Evolutionary conservation across 768 basidiomycete species (phyloP), one percentile per base, ranked within the genome.

Genomic region (Boletus speciosus): DNA sequence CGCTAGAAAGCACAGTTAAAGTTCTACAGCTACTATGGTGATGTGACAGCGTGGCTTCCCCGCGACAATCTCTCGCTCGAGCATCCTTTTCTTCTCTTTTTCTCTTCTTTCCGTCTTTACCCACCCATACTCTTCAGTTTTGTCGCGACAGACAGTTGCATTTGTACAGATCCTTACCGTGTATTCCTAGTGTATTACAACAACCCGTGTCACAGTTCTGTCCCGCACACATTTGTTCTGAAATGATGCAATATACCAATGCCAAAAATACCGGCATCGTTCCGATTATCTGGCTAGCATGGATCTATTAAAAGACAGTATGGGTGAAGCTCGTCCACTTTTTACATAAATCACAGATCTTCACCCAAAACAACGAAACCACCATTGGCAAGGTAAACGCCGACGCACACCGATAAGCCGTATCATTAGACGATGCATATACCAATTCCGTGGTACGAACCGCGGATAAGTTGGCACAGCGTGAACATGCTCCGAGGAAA

Each of bases 181-280:
- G 56, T 57, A 58, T 50, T 27, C 6, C 16, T 47, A 42, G 15
- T 50, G 42, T 49, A 32, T 31, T 38, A 45, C 23, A 23, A n/a
- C 25, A 25, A 7, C 15, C 5, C n/a, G 34, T 9, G 5, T 21
- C 7, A 15, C 34, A 52, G 4, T 19, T 34, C 8, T 35, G n/a
- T 50, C 23, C 2, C 12, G 15, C 15, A n/a, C 34, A 23, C 32
- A 5, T 6, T 25, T n/a, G 14, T 23, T 16, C 40, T 25, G 15
- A 8, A 41, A 25, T 41, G 7, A 15, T 25, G 23, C 23, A 47
- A 37, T 36, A 47, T 47, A 43, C 16, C 19, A 21, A 25, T 11
- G 15, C 23, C 10, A 25, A 12, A 25, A 25, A 25, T 37, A 25
- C 47, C 23, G 5, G 11, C 47, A 34, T n/a, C 31, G 16, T 15